Base-by-base conservation (phyloP, 2,329 filamentous ascomycete species). In the Hypoxylon sp. region DNA sequence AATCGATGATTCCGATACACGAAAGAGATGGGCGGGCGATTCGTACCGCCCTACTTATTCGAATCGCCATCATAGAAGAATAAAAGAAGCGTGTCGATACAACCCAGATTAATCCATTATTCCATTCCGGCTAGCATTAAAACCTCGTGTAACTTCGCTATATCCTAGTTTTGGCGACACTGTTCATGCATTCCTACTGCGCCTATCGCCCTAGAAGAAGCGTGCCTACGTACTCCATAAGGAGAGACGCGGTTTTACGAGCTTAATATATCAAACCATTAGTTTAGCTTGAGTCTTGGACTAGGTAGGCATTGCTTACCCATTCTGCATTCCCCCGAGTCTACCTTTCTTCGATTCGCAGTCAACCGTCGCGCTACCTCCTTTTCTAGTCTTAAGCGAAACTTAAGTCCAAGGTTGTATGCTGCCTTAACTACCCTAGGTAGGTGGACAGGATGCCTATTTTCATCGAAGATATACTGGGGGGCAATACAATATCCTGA, bases 31-130 rank as follows among this genome's bases (percentile, higher is more conserved):
- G 30, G 54, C 51, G 20, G 58, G 65, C 18, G 71, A 73, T 60
- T 71, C 63, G 5, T 74, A 74, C 42, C 71, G 71, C 20, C 72
- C 72, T 45, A 53, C 44, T 18, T 71, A 71, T 53, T 52, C 70
- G 2, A 58, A 16, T 36, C 53, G 11, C 18, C 50, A 56, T 6
- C 53, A 49, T 54, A 52, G 51, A 49, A 54, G 46, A 11, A 55
- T 44, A 55, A 36, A 55, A 42, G 26, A 16, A 22, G 28, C 38
- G 1, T 42, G 14, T 45, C 40, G 60, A 62, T 57, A 56, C 18
- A 61, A 14, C 6, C 53, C 54, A 51, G 26, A 62, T 62, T 62
- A 42, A 57, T 40, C 6, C 18, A 11, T 16, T 33, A 28, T 8
- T 7, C 12, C 20, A 16, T 24, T 40, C 7, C 7, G 12, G 14